Conservation (phyloP, 768 basidiomycete genomes). For the Favolaschia claudopus region DNA sequence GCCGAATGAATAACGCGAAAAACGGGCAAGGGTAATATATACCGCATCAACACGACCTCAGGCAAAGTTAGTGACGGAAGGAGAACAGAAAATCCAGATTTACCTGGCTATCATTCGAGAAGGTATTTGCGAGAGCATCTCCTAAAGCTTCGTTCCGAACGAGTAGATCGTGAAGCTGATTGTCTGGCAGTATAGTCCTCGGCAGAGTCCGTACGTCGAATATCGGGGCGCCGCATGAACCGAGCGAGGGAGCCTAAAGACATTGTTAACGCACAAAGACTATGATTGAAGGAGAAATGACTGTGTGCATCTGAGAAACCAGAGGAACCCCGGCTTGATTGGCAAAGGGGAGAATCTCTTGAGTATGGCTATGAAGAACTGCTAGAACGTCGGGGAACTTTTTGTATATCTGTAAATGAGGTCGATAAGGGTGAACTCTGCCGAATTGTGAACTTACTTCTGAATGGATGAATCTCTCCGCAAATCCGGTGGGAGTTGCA, state of each 20-base stretch:
- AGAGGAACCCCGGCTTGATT: slow-evolving; percentile 20
- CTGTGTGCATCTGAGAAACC: slow-evolving; percentile 25
- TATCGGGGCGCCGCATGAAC: slow-evolving; percentile 24
- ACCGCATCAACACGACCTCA: slow-evolving; percentile 30
- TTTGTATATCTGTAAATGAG: slow-evolving; percentile 20
- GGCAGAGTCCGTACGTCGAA: slow-evolving; percentile 26
- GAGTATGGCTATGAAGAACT: slow-evolving; percentile 27
- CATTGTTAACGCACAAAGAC: not conserved
- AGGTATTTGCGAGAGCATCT: slow-evolving; percentile 26
- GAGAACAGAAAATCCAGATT: not conserved
- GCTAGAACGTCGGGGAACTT: slow-evolving; percentile 27
- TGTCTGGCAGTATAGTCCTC: slow-evolving; percentile 12
- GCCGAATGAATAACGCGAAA: not conserved
- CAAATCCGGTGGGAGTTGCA: slow-evolving; percentile 27
- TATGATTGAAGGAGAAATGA: not conserved
- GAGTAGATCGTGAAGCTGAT: slow-evolving; percentile 24
- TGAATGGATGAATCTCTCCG: slow-evolving; percentile 31
- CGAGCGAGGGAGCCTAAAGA: slow-evolving; percentile 9
- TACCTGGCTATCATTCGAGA: slow-evolving; percentile 18
- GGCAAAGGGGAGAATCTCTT: slow-evolving; percentile 30
- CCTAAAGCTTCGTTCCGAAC: slow-evolving; percentile 25
- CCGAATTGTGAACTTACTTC: slow-evolving; percentile 21
- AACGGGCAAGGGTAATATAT: not conserved
- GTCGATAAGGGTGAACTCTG: not conserved
- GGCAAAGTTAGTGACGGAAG: not conserved